phyloP scores from a whole-genome alignment of 805 yeast genomes.

The Ogataea salicorniae region DNA sequence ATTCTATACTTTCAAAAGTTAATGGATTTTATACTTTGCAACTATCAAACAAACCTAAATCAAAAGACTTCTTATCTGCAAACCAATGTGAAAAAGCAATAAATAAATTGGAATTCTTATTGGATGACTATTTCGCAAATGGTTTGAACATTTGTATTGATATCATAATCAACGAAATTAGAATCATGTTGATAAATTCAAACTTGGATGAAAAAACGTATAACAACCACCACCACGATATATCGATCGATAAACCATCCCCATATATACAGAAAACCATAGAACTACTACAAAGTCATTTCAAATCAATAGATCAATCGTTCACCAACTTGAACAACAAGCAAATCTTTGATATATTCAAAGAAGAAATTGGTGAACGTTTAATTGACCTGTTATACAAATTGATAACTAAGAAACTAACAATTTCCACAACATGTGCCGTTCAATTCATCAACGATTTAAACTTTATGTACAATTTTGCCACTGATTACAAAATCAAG shows the following conservation, averaged over 20 bases:
- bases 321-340: slow-evolving; percentile 60
- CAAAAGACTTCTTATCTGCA: slow-evolving; percentile 71
- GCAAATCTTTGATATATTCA: slow-evolving; percentile 83
- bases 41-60: slow-evolving; percentile 49
- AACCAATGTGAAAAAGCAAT: slow-evolving; percentile 66
- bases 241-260: slow-evolving; percentile 27
- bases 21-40: slow-evolving; percentile 89
- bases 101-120: slow-evolving; percentile 60
- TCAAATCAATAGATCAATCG: slow-evolving; percentile 59
- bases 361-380: slow-evolving; percentile 88
- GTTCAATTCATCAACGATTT: slow-evolving; percentile 75
- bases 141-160: slow-evolving; percentile 92
- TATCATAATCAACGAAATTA: slow-evolving; percentile 74
- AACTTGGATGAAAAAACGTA: slow-evolving; percentile 43
- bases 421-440: slow-evolving; percentile 79
- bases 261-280: slow-evolving; percentile 62
- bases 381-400: slow-evolving; percentile 74
- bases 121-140: slow-evolving; percentile 87
- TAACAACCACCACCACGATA: slow-evolving; percentile 21
- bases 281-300: slow-evolving; percentile 60
- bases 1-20: slow-evolving; percentile 85
- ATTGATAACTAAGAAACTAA: slow-evolving; percentile 60
- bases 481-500: slow-evolving; percentile 55
- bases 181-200: slow-evolving; percentile 18
- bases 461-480: slow-evolving; percentile 71